These are phyloP conservation scores for barley (Hordeum vulgare) DNA, from an alignment of 176 grass and related monocot species.

Conservation along the genomic window MorexV3_pseudomolecules_assembly NC_058524.1:26028580-26029079, in stretches of 20 bases:
- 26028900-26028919: slow-evolving; percentile 71
- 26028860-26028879: slow-evolving; percentile 58
- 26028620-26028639: background rate
- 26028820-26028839: slow-evolving; percentile 79
- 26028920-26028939: slow-evolving; percentile 92
- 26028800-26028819: slow-evolving; percentile 73
- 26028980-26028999: slow-evolving; percentile 81
- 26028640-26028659: background rate
- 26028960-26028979: slow-evolving; percentile 75
- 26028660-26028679: background rate
- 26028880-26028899: slow-evolving; percentile 80
- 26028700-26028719: slow-evolving; percentile 45
- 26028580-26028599: slow-evolving; percentile 52
- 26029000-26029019: background rate
- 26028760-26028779: slow-evolving; percentile 68
- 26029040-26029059: background rate
- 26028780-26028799: slow-evolving; percentile 55
- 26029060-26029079: background rate
- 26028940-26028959: slow-evolving; percentile 91
- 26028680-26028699: background rate
- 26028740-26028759: slow-evolving; percentile 58
- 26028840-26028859: slow-evolving; percentile 93
- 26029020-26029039: background rate
- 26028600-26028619: background rate
- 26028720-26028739: slow-evolving; percentile 32